Evolutionary conservation across 768 basidiomycete species (phyloP).

Genomic region (Pleurotus djamor): DNA sequence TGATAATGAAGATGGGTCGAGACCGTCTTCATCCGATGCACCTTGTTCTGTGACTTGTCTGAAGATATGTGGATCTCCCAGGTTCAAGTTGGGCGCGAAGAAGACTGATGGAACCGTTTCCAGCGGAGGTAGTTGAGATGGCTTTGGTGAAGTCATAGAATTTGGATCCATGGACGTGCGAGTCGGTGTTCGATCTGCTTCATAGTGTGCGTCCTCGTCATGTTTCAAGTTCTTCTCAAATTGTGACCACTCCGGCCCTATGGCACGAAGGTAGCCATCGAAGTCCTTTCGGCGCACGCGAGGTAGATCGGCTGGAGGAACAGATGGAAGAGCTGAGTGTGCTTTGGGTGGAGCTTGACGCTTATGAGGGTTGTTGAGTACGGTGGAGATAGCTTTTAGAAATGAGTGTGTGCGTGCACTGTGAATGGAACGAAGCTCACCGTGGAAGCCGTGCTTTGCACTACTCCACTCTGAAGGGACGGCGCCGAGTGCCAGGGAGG

Average conservation of each 20-base stretch:
- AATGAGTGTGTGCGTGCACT: neutral
- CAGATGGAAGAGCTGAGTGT: constrained; percentile 74
- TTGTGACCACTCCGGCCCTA: constrained; percentile 75
- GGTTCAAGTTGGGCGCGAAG: constrained; percentile 76
- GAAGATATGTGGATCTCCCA: constrained; percentile 79
- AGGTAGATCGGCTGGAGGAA: constrained; percentile 71
- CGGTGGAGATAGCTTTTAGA: constrained; percentile 82
- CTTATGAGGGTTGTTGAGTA: constrained; percentile 88
- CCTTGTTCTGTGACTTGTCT: constrained; percentile 68
- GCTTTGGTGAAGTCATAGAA: constrained; percentile 7
- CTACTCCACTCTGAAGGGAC: constrained; percentile 76
- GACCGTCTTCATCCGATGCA: constrained; percentile 27
- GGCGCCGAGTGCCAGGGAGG: constrained; percentile 43
- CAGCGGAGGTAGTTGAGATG: constrained; percentile 55
- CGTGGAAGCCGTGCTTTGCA: constrained; percentile 85
- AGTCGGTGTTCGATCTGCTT: constrained; percentile 30
- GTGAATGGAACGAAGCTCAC: constrained; percentile 36
- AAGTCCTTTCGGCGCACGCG: constrained; percentile 84
- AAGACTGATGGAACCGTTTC: constrained; percentile 78
- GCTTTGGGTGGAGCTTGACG: constrained; percentile 85
- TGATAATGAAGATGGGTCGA: constrained; percentile 62
- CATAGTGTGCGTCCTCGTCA: constrained; percentile 35
- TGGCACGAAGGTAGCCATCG: constrained; percentile 72
- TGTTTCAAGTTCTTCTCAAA: constrained; percentile 51
- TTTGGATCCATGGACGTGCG: constrained; percentile 17